Evolutionary conservation across 2,329 filamentous ascomycete species (phyloP), one percentile per base, ranked within the genome.

Genomic region (Lachnellula arida): DNA sequence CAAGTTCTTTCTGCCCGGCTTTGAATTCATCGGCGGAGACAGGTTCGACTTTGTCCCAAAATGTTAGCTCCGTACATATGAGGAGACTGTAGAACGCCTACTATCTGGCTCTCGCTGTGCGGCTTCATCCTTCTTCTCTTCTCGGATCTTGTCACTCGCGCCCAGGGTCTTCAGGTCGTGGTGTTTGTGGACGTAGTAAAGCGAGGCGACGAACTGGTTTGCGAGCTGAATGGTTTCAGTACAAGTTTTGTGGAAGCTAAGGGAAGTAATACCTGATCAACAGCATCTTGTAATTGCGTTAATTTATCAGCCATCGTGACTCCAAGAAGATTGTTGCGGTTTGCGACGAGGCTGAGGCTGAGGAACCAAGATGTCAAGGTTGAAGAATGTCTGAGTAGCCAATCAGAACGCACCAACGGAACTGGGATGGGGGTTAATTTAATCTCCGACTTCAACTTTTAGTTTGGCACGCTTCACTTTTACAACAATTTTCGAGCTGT

Each of bases 201-300:
- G 76, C 55, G 79, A 82, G 46, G 85, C 83, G 58, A 88, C 81
- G 67, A 88, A 87, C 71, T 88, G 85, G 61, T 84, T 82, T 17
- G 82, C 81, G 35, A 88, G 79, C 85, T 88, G 58, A 40, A 22
- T 37, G 39, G 14, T 19, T 25, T 64, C 15, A 62, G 53, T 32
- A 43, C 9, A 15, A 46, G 14, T 12, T n/a, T 28, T 22, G 3
- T n/a, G 42, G 35, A 39, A 17, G 12, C 17, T 19, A 46, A 57
- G 50, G 15, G 37, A 54, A 47, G 12, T 47, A 72, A 35, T 75
- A 89, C 89, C 79, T 91, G 85, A 68, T 94, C 89, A 58, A 93
- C 82, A 72, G 88, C 86, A 75, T 94, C 89, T 73, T 95, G 90
- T 56, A 94, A 78, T 71, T 94, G 89, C 1, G 90, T 93, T 56